These are phyloP conservation scores for Simmondsia chinensis DNA, from an alignment of 148 eudicot genomes.

Conservation along the genomic window DNA sequence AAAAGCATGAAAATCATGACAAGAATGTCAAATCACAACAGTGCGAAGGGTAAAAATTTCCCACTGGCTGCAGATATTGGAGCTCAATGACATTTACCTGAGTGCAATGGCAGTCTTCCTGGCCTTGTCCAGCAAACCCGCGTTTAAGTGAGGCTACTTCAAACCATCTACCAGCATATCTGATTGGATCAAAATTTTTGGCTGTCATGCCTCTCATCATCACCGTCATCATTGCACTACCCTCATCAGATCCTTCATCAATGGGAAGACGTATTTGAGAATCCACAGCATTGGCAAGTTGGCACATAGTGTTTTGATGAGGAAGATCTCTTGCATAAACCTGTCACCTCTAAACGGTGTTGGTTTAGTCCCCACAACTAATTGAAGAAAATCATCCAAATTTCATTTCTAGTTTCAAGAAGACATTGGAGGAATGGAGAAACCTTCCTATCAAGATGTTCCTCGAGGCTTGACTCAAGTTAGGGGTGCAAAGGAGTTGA, in stretches of 20 bases:
- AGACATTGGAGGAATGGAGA: too few species aligned
- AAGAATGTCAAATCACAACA: too few species aligned
- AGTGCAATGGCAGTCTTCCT: slow-evolving; percentile 98
- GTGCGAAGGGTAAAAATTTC: slow-evolving; percentile 2
- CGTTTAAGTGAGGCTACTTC: slow-evolving; percentile 97
- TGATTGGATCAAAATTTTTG: slow-evolving; percentile 68
- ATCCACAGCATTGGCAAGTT: slow-evolving; percentile 49
- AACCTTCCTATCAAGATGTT: too few species aligned
- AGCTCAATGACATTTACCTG: slow-evolving; percentile 40
- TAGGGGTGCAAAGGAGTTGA: too few species aligned
- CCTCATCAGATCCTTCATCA: slow-evolving; percentile 35
- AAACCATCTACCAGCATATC: slow-evolving; percentile 97
- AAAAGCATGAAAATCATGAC: too few species aligned
- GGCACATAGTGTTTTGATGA: slow-evolving; percentile 24
- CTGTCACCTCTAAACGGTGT: slow-evolving; percentile 19
- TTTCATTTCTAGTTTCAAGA: too few species aligned
- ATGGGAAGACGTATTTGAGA: slow-evolving; percentile 40
- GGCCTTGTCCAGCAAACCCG: slow-evolving; percentile 95
- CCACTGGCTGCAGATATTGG: neutral
- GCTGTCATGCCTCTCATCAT: slow-evolving; percentile 81
- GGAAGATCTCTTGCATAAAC: slow-evolving; percentile 45
- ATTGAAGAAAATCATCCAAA: too few species aligned
- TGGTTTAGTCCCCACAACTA: too few species aligned
- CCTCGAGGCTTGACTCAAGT: too few species aligned
- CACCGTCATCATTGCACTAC: slow-evolving; percentile 35